These are phyloP conservation scores for Cercophora newfieldiana DNA, from an alignment of 495 filamentous ascomycete species.

Conservation along the genomic window DNA sequence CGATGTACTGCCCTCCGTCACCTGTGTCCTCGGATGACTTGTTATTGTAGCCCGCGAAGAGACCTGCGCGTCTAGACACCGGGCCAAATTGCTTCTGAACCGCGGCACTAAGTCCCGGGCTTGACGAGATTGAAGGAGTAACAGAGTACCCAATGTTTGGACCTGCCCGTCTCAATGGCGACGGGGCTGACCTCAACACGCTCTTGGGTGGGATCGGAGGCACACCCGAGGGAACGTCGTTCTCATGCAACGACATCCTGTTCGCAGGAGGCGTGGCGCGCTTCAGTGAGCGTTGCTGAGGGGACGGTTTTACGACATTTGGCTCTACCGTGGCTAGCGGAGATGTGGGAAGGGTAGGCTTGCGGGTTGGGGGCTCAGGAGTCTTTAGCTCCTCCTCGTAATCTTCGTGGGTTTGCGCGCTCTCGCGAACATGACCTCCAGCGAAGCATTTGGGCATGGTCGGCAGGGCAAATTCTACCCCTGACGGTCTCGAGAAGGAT, in stretches of 20 bases:
- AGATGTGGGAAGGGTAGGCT: constrained; percentile 23
- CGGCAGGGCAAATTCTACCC: constrained; percentile 41
- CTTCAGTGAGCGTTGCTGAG: constrained; percentile 20
- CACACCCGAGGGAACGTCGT: constrained; percentile 16
- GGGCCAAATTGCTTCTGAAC: constrained; percentile 39
- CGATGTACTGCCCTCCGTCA: not conserved
- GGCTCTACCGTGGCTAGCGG: constrained; percentile 27
- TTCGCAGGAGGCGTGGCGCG: constrained; percentile 17
- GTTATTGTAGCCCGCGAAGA: constrained; percentile 12
- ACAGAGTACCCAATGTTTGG: not conserved
- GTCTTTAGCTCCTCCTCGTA: constrained; percentile 24
- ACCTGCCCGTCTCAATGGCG: constrained; percentile 23
- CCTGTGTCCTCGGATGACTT: constrained; percentile 23
- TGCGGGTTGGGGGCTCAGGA: constrained; percentile 21
- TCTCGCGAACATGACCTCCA: constrained; percentile 58
- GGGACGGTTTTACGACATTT: constrained; percentile 26
- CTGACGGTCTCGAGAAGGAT: constrained; percentile 18
- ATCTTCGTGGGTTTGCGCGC: constrained; percentile 59
- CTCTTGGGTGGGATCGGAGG: constrained; percentile 34
- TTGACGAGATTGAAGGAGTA: constrained; percentile 29
- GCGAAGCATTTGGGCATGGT: constrained; percentile 34
- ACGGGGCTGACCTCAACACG: constrained; percentile 22
- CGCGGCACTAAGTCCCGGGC: constrained; percentile 39
- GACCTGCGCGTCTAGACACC: not conserved
- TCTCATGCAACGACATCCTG: constrained; percentile 16